These are phyloP conservation scores for Bauhinia variegata DNA, from an alignment of 306 rosid genomes.

Conservation along the genomic window DNA sequence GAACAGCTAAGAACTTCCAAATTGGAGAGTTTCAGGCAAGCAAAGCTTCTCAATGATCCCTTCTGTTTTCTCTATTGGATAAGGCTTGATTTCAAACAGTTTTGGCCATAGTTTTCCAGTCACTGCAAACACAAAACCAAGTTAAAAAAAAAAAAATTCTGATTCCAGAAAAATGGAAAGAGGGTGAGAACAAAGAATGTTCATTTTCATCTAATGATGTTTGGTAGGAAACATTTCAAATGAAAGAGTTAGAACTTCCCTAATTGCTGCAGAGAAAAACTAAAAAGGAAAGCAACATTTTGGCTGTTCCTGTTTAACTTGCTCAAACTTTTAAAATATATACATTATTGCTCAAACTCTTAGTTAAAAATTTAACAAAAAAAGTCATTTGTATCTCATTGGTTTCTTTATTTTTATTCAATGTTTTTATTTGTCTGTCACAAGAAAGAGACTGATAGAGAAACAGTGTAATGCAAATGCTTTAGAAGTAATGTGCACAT, in stretches of 20 bases:
- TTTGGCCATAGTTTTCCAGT: conserved; percentile 94
- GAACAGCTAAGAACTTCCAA: conserved; percentile 33
- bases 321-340: no score
- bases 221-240: neutral
- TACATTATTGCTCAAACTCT: no score
- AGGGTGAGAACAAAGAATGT: neutral
- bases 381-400: no score
- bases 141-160: conserved; percentile 20
- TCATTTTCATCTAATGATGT: neutral
- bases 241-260: neutral
- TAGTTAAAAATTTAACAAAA: no score
- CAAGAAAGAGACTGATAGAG: no score
- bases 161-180: neutral
- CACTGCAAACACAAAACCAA: conserved; percentile 54
- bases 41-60: conserved; percentile 58
- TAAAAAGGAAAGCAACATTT: neutral
- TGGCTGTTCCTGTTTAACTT: neutral
- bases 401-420: no score
- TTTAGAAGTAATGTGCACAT: no score
- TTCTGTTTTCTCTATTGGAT: conserved; percentile 44
- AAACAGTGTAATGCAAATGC: no score
- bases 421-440: no score
- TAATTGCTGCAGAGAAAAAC: neutral
- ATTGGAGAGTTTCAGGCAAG: conserved; percentile 50
- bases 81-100: conserved; percentile 71